These are phyloP conservation scores for Leonotis leonurus DNA, from an alignment of 257 asterid species.

Conservation along the genomic window DNA sequence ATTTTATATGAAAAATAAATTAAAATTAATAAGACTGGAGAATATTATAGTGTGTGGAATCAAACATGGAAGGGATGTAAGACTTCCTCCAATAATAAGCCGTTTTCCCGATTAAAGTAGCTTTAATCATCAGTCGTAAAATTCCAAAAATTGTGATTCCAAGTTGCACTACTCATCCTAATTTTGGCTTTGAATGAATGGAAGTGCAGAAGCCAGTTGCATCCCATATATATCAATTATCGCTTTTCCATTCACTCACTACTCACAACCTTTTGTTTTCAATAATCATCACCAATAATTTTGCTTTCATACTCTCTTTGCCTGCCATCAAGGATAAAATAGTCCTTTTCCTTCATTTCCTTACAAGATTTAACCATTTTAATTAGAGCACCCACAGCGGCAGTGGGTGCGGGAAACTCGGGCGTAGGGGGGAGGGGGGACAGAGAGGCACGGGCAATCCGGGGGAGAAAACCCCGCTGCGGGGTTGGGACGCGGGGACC, in stretches of 20 bases:
- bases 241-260: background rate
- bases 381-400: too few species aligned
- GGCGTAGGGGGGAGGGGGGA: too few species aligned
- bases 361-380: background rate
- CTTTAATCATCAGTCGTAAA: background rate
- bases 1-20: too few species aligned
- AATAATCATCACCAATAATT: background rate
- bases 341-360: background rate
- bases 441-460: too few species aligned
- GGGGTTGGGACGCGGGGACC: too few species aligned
- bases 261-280: background rate
- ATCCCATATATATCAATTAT: background rate
- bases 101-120: background rate
- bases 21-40: too few species aligned
- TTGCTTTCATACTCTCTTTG: background rate
- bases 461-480: too few species aligned
- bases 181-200: slow-evolving; percentile 2
- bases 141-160: slow-evolving; percentile 3
- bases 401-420: too few species aligned
- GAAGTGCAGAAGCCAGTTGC: slow-evolving; percentile 13
- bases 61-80: background rate
- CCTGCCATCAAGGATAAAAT: background rate
- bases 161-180: background rate
- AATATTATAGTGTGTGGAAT: background rate
- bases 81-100: background rate